A percentile compares a stretch with the other conserved stretches of the same genome.
Evolutionary conservation across 345 rosid species (phyloP).

Genomic region (Brassica cretica): DNA sequence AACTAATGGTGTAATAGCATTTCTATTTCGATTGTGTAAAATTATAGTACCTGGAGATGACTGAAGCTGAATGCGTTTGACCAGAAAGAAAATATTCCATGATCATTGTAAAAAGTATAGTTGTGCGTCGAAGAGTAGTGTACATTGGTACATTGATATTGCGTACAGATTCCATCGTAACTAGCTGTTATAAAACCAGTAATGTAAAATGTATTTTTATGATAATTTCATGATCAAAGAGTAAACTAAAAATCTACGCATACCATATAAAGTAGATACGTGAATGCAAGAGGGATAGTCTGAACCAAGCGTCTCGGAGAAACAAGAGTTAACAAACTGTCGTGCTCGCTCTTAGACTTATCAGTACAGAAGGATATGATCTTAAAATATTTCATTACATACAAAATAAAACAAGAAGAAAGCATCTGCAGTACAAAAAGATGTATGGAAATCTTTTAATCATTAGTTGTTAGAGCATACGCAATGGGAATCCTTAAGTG

Average conservation of each 20-base stretch:
- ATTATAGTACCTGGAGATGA: constrained; percentile 57
- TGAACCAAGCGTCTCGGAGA: constrained; percentile 18
- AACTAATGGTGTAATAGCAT: background rate
- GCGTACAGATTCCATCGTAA: constrained; percentile 79
- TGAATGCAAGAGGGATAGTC: constrained; percentile 31
- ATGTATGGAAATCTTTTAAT: background rate
- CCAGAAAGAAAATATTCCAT: constrained; percentile 61
- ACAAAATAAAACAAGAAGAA: constrained; percentile 25
- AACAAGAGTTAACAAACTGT: constrained; percentile 15
- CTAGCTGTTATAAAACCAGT: constrained; percentile 44
- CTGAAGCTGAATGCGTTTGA: constrained; percentile 49
- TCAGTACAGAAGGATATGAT: constrained; percentile 14
- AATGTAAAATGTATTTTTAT: background rate
- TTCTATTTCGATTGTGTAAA: background rate
- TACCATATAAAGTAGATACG: constrained; percentile 34
- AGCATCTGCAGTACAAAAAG: constrained; percentile 13
- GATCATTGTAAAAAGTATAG: constrained; percentile 67
- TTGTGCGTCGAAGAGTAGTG: constrained; percentile 75
- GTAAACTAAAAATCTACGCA: background rate
- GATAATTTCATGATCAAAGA: background rate
- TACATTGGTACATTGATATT: constrained; percentile 79
- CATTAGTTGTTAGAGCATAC: background rate
- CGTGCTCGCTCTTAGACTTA: constrained; percentile 1
- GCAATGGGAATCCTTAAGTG: too few species aligned
- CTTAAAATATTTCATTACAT: constrained; percentile 27